Evolutionary conservation across 2,329 filamentous ascomycete genomes (phyloP).

Genomic region (Penicillium hordei): DNA sequence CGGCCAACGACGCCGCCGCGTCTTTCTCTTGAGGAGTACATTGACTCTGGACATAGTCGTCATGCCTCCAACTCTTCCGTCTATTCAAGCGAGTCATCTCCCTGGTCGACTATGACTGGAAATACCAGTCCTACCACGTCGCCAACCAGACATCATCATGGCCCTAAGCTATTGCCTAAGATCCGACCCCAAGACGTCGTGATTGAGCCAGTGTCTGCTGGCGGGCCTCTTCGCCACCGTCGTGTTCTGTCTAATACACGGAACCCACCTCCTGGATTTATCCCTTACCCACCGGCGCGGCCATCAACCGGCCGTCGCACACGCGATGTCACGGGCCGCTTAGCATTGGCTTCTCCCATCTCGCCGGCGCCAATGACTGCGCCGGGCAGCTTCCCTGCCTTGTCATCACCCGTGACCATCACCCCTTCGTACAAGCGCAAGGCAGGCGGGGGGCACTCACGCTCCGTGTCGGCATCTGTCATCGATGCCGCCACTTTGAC

Average conservation of each 20-base stretch:
- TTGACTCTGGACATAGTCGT: constrained; percentile 53
- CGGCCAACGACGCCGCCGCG: constrained; percentile 48
- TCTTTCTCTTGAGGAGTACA: constrained; percentile 34
- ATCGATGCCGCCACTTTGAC: constrained; percentile 66
- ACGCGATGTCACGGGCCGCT: constrained; percentile 48
- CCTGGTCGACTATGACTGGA: constrained; percentile 67
- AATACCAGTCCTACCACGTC: constrained; percentile 68
- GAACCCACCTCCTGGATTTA: constrained; percentile 52
- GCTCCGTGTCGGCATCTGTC: constrained; percentile 66
- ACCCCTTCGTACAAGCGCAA: constrained; percentile 45
- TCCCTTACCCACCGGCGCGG: constrained; percentile 49
- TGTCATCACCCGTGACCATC: constrained; percentile 66
- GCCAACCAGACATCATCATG: constrained; percentile 73
- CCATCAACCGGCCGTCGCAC: constrained; percentile 47
- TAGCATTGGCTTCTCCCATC: constrained; percentile 47
- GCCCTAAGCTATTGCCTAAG: constrained; percentile 75
- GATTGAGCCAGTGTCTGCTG: constrained; percentile 58
- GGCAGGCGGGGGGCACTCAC: constrained; percentile 45
- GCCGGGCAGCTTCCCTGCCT: constrained; percentile 41
- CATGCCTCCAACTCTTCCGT: constrained; percentile 66
- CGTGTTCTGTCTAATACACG: constrained; percentile 55
- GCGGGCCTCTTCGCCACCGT: constrained; percentile 57
- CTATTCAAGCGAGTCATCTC: constrained; percentile 66
- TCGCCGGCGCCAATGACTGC: constrained; percentile 40
- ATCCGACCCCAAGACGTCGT: constrained; percentile 82